Evolutionary conservation across 2,329 filamentous ascomycete genomes (phyloP), one percentile per base, ranked within the genome.

Genomic region (Fusarium sp.): DNA sequence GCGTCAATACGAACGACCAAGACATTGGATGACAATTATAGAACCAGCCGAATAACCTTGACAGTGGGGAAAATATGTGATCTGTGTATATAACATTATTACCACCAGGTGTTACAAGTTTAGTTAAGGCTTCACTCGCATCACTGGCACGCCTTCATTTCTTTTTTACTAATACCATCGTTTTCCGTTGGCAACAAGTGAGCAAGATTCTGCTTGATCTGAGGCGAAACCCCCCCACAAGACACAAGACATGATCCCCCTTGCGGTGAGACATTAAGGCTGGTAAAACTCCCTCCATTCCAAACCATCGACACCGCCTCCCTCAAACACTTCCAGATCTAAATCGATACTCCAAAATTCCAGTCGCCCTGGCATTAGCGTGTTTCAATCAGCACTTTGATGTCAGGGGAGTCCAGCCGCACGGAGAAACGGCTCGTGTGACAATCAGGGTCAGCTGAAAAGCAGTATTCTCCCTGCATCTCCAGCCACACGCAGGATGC

Each of bases 251-350:
- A 49, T 62, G 0, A 29, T 14, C 54, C 36, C 44, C 27, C 11
- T 42, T 9, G 6, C 16, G 25, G 49, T 73, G 57, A 74, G 61
- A 74, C 71, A 74, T 65, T 25, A 36, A 51, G 58, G 36, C 33
- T 63, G 57, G 42, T 25, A 33, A 53, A 53, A 33, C 56, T n/a
- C 61, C 54, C 33, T 65, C 11, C 72, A 74, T 74, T 74, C 72
- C 72, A 62, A 11, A 2, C 14, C 13, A 5, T 20, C 36, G 27
- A 49, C 53, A 6, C 54, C 11, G 54, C 69, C 69, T 40, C 70
- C 67, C 60, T 69, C 44, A 59, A 58, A 49, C 53, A 51, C 51
- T 51, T 49, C 10, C 20, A 7, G 44, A 42, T 58, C 6, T 40
- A 40, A 60, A 65, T 57, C 16, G 16, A 38, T 27, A 44, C 27